Conservation (phyloP, 495 filamentous ascomycete genomes). For the Penicillium maclennaniae region DNA sequence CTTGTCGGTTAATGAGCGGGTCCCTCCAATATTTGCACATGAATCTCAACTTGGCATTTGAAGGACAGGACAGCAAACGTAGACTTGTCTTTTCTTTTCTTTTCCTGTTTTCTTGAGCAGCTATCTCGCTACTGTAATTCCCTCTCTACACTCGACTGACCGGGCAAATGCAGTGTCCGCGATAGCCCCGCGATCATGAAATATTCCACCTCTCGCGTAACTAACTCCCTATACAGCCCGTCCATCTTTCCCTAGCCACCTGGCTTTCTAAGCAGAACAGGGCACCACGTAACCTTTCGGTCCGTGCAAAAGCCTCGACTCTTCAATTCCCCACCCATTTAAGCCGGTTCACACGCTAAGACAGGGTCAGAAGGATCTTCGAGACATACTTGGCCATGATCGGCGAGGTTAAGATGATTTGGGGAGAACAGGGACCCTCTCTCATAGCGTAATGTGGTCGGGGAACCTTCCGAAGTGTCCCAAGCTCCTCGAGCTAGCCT, state of each 20-base stretch:
- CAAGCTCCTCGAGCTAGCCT: background rate
- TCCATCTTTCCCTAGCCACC: background rate
- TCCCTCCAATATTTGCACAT: background rate
- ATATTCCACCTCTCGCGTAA: background rate
- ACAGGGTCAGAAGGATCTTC: conserved; percentile 11
- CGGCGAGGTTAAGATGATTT: conserved; percentile 6
- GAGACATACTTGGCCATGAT: conserved; percentile 12
- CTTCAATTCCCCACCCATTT: conserved; percentile 16
- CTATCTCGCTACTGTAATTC: too few species aligned
- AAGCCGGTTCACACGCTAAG: conserved; percentile 24
- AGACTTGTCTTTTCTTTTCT: background rate
- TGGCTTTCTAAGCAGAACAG: background rate
- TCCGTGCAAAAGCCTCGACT: conserved; percentile 10
- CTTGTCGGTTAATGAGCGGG: background rate
- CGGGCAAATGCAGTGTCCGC: background rate
- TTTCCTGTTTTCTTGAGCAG: background rate
- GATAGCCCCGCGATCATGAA: background rate
- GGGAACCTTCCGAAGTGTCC: background rate
- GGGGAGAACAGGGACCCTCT: background rate
- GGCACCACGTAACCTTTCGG: background rate
- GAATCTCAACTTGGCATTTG: background rate
- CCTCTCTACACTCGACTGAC: background rate
- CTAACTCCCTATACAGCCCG: background rate
- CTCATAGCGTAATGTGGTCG: background rate
- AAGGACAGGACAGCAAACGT: background rate